Evolutionary conservation across 371 early-diverging fungal genomes (phyloP).

Genomic region (Mycotypha africana): DNA sequence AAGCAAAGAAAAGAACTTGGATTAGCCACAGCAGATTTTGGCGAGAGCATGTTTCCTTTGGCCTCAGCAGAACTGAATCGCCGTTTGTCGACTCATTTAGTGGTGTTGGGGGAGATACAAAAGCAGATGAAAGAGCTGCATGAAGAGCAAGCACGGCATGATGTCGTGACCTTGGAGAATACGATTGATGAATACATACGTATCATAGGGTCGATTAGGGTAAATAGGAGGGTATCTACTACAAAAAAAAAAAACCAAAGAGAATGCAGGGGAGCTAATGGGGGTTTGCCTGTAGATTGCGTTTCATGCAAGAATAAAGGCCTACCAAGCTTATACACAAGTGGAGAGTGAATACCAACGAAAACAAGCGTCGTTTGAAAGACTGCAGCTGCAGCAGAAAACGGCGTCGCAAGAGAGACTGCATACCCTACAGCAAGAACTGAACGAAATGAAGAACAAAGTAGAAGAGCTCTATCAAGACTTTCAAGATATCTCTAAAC

Average conservation of each 20-base stretch:
- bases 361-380: slow-evolving; percentile 56
- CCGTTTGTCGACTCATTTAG: slow-evolving; percentile 56
- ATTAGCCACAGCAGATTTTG: slow-evolving; percentile 74
- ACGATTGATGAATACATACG: slow-evolving; percentile 88
- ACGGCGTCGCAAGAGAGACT: slow-evolving; percentile 60
- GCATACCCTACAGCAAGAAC: slow-evolving; percentile 58
- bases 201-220: slow-evolving; percentile 77
- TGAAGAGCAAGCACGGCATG: slow-evolving; percentile 65
- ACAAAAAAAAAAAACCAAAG: too few relatives aligned
- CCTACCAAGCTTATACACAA: slow-evolving; percentile 67
- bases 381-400: slow-evolving; percentile 50
- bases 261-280: too few relatives aligned
- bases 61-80: slow-evolving; percentile 70
- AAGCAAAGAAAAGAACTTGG: slow-evolving; percentile 84
- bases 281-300: slow-evolving; percentile 60
- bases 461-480: slow-evolving; percentile 52
- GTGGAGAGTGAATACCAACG: slow-evolving; percentile 62
- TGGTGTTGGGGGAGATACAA: slow-evolving; percentile 71
- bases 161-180: slow-evolving; percentile 67
- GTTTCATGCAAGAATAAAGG: slow-evolving; percentile 70
- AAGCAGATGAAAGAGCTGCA: slow-evolving; percentile 74
- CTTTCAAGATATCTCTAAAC: slow-evolving; percentile 68
- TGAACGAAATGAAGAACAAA: slow-evolving; percentile 57
- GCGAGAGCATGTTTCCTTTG: slow-evolving; percentile 74
- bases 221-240: too few relatives aligned